A percentile compares a stretch with the other conserved stretches of the same genome.
phyloP scores from a whole-genome alignment of 2,329 filamentous ascomycete genomes.

The Ascochyta rabiei region DNA sequence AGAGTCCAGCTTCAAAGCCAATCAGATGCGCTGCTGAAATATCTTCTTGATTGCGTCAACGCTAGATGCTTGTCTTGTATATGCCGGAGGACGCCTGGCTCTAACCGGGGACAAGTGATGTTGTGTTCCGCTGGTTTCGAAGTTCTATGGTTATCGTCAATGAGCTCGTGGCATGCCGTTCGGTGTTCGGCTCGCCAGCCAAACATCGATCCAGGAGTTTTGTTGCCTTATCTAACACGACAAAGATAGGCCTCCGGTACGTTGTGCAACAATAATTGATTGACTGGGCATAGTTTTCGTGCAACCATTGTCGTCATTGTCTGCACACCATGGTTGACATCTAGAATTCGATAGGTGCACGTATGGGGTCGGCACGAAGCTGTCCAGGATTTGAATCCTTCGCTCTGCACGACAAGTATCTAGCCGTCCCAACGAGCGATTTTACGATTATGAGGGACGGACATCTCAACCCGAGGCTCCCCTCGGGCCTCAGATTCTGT shows the following conservation, averaged over 20 bases:
- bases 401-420: background rate
- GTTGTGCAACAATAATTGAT: background rate
- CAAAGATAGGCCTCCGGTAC: background rate
- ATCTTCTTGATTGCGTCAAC: background rate
- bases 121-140: background rate
- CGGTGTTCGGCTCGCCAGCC: no score
- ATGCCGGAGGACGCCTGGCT: slow-evolving; percentile 4
- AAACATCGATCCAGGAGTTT: no score
- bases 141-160: no score
- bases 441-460: background rate
- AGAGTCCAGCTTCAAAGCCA: background rate
- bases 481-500: background rate
- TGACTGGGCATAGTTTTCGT: background rate
- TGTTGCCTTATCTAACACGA: background rate
- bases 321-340: background rate
- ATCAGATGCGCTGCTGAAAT: background rate
- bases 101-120: background rate
- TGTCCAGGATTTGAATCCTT: background rate
- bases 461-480: background rate
- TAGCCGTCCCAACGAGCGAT: background rate
- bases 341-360: background rate
- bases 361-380: background rate
- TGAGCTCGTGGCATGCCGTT: no score
- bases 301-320: background rate
- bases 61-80: background rate